Evolutionary conservation across 805 yeast genomes (phyloP).

Genomic region (Clavispora vitiphila): DNA sequence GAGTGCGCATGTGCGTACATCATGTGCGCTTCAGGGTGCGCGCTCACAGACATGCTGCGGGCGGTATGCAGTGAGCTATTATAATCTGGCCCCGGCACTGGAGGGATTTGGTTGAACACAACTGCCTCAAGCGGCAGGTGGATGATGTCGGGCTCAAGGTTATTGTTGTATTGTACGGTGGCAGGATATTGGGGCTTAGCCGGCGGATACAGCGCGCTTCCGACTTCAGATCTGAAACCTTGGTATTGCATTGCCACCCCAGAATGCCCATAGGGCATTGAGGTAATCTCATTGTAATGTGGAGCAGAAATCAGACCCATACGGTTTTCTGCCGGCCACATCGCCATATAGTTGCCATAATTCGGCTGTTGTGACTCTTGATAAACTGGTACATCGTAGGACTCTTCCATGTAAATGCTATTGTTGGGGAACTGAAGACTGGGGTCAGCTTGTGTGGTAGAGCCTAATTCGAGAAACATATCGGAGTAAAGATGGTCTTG

Average conservation of each 20-base stretch:
- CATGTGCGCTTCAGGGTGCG: constrained; percentile 23
- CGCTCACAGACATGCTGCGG: not conserved
- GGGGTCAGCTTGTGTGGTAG: not conserved
- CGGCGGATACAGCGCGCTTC: too few species aligned
- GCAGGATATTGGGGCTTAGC: not conserved
- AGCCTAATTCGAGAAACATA: not conserved
- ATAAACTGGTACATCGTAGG: not conserved
- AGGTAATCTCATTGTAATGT: not conserved
- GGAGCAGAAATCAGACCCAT: not conserved
- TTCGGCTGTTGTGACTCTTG: not conserved
- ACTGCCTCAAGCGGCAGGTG: not conserved
- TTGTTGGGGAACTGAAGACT: not conserved
- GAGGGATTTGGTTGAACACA: not conserved
- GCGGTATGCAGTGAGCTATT: not conserved
- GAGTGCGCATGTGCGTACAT: constrained; percentile 16
- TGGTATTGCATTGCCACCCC: not conserved
- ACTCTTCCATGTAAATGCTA: not conserved
- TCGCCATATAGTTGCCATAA: not conserved
- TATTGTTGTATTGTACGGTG: not conserved
- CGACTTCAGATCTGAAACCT: not conserved
- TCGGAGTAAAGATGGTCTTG: not conserved
- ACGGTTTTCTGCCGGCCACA: not conserved
- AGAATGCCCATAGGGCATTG: not conserved
- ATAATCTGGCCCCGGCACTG: not conserved
- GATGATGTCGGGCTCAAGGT: not conserved